Evolutionary conservation across 192 early-diverging fungal genomes (phyloP).

Genomic region (Umbelopsis isabellina): DNA sequence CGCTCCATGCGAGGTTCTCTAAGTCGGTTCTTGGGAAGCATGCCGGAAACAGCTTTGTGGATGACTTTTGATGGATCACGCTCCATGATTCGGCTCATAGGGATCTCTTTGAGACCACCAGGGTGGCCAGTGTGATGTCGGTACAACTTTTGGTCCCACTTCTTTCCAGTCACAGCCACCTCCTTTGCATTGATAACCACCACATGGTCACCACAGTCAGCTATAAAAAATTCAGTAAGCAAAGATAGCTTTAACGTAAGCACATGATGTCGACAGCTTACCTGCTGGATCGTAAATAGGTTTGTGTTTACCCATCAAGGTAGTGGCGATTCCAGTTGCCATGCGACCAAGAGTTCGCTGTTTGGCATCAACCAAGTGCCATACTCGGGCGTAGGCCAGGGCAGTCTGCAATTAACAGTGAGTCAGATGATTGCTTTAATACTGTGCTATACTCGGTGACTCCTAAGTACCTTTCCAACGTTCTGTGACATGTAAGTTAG

Average conservation of each 20-base stretch:
- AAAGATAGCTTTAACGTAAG: not conserved
- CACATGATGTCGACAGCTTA: slow-evolving; percentile 34
- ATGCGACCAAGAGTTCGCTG: slow-evolving; percentile 88
- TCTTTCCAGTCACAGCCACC: slow-evolving; percentile 80
- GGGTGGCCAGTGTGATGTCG: slow-evolving; percentile 84
- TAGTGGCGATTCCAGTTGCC: slow-evolving; percentile 82
- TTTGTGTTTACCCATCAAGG: slow-evolving; percentile 97
- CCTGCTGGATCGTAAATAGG: slow-evolving; percentile 87
- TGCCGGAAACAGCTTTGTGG: slow-evolving; percentile 90
- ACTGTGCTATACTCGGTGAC: not conserved
- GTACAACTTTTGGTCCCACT: slow-evolving; percentile 86
- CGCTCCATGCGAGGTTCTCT: slow-evolving; percentile 76
- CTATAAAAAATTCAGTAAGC: slow-evolving; percentile 34
- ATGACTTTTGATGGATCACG: slow-evolving; percentile 82
- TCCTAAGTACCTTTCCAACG: slow-evolving; percentile 54
- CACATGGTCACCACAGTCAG: slow-evolving; percentile 95
- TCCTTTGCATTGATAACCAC: slow-evolving; percentile 92
- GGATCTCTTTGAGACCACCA: slow-evolving; percentile 83
- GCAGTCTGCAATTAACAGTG: slow-evolving; percentile 56
- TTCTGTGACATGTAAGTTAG: slow-evolving; percentile 55
- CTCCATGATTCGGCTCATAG: slow-evolving; percentile 71
- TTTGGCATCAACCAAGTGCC: slow-evolving; percentile 90
- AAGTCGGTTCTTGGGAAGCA: slow-evolving; percentile 94
- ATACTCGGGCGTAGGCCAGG: slow-evolving; percentile 85
- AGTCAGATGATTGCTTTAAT: not conserved